Conservation (phyloP, 1,284 basidiomycete genomes). For the Melampsora larici-populina region DNA sequence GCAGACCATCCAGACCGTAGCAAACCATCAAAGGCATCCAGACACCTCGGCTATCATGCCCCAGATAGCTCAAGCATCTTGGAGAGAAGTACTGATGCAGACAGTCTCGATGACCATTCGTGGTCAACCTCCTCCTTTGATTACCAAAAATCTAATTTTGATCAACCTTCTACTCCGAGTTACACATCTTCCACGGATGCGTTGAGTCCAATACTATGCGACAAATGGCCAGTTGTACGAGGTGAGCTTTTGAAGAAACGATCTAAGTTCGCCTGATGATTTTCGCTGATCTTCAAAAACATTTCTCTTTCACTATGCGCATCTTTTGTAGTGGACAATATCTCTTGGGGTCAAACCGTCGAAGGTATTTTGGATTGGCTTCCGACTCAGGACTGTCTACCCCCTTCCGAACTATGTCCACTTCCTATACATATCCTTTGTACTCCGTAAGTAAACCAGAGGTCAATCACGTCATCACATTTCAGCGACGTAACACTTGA, state of each 20-base stretch:
- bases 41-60: too few relatives aligned
- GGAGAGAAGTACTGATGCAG: neutral
- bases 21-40: too few relatives aligned
- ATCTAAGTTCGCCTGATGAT: too few relatives aligned
- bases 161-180: neutral
- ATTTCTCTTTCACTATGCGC: too few relatives aligned
- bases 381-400: conserved; percentile 8
- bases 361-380: conserved; percentile 7
- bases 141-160: neutral
- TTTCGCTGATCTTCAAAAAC: too few relatives aligned
- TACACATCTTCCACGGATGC: neutral
- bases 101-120: neutral
- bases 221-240: conserved; percentile 23
- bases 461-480: neutral
- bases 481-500: neutral
- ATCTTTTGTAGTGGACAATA: conserved; percentile 17
- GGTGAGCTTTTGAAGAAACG: neutral
- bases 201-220: neutral
- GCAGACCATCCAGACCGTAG: too few relatives aligned
- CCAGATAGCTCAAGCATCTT: too few relatives aligned
- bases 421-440: conserved; percentile 24
- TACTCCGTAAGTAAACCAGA: conserved; percentile 12
- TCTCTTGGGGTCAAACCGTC: conserved; percentile 28
- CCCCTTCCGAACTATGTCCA: conserved; percentile 12
- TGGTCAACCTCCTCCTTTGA: conserved; percentile 8